Conservation (phyloP, 768 basidiomycete genomes). For the Amanita exitialis region DNA sequence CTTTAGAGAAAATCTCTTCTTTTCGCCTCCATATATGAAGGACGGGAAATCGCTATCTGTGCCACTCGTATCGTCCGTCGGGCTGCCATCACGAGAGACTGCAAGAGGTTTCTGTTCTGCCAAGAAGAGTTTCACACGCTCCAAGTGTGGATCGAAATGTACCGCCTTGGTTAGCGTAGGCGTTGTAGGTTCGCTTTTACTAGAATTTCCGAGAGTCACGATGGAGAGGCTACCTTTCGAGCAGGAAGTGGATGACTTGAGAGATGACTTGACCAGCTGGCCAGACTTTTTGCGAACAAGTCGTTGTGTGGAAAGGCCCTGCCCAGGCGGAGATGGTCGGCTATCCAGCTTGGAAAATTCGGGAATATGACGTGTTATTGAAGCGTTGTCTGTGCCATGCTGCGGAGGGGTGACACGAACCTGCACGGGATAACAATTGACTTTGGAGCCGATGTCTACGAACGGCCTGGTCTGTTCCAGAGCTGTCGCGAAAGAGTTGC, state of each 20-base stretch:
- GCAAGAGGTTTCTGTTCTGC: slow-evolving; percentile 93
- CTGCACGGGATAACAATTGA: slow-evolving; percentile 19
- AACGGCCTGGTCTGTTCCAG: too few relatives aligned
- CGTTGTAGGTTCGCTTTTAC: slow-evolving; percentile 73
- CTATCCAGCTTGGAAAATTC: slow-evolving; percentile 3
- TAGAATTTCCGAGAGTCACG: slow-evolving; percentile 33
- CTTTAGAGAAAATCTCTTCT: slow-evolving; percentile 41
- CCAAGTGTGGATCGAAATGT: slow-evolving; percentile 86
- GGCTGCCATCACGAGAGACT: slow-evolving; percentile 85
- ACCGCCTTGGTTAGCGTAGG: slow-evolving; percentile 77
- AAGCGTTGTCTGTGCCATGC: slow-evolving; percentile 14
- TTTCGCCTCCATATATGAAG: slow-evolving; percentile 47
- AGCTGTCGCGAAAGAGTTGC: too few relatives aligned
- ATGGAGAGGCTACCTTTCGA: slow-evolving; percentile 41
- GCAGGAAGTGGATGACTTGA: slow-evolving; percentile 61
- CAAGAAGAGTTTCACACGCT: slow-evolving; percentile 90
- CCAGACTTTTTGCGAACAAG: slow-evolving; percentile 89
- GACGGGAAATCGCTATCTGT: slow-evolving; percentile 71
- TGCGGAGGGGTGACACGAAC: slow-evolving; percentile 30
- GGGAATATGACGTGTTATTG: slow-evolving; percentile 13
- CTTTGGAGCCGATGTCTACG: background rate
- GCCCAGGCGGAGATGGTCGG: slow-evolving; percentile 14
- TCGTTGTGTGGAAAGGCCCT: slow-evolving; percentile 21
- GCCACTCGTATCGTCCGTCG: slow-evolving; percentile 72
- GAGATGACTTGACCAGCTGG: slow-evolving; percentile 83